Conservation (phyloP, 331 rosid genomes). For the Acacia pycnantha region DNA sequence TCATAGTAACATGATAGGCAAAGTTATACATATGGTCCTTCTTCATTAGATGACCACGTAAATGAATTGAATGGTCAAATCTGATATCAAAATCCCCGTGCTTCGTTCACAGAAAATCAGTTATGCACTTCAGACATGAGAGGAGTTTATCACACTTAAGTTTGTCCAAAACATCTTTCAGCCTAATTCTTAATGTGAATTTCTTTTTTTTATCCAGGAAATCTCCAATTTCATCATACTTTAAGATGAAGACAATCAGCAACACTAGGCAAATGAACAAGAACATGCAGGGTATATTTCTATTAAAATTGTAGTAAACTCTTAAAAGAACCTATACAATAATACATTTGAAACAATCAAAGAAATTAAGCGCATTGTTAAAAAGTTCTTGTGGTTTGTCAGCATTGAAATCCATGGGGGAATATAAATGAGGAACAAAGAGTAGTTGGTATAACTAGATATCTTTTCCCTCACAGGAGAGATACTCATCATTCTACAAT, state of each 20-base stretch:
- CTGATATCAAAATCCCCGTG: neutral
- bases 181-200: neutral
- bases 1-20: neutral
- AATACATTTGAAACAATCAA: neutral
- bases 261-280: neutral
- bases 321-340: neutral
- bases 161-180: constrained; percentile 7
- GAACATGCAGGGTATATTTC: neutral
- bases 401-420: neutral
- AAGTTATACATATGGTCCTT: neutral
- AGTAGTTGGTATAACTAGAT: constrained; percentile 15
- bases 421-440: neutral
- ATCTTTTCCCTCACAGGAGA: neutral
- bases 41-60: neutral
- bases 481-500: neutral
- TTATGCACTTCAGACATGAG: constrained; percentile 8
- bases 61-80: neutral
- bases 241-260: constrained; percentile 10
- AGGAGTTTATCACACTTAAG: neutral
- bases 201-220: neutral
- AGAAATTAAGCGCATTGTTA: neutral
- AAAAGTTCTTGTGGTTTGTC: neutral
- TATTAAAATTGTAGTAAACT: constrained; percentile 23
- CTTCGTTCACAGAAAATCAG: constrained; percentile 18
- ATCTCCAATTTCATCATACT: constrained; percentile 5